Conservation (phyloP, 2,329 filamentous ascomycete species). For the Ambrosiella xylebori region DNA sequence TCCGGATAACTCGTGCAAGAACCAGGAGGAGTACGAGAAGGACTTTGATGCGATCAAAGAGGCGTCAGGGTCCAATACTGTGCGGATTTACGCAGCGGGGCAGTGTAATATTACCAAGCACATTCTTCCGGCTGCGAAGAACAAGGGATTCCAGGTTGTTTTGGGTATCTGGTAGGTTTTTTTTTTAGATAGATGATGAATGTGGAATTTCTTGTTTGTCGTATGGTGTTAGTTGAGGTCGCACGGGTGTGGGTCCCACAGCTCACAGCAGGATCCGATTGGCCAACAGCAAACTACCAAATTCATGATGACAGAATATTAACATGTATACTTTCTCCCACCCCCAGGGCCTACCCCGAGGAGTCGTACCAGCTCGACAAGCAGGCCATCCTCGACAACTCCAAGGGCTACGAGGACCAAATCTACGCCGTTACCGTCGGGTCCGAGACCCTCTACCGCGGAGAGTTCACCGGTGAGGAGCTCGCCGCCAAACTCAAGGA, state of each 20-base stretch:
- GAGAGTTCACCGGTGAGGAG: conserved; percentile 43
- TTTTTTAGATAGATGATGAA: not conserved
- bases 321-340: too few relatives aligned
- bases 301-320: too few relatives aligned
- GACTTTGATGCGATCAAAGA: conserved; percentile 46
- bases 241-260: not conserved
- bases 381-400: conserved; percentile 27
- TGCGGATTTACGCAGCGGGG: conserved; percentile 48
- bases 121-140: conserved; percentile 48
- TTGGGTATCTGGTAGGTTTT: conserved; percentile 46
- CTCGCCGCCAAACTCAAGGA: conserved; percentile 44
- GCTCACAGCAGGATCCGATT: too few relatives aligned
- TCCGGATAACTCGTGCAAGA: conserved; percentile 43
- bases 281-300: too few relatives aligned
- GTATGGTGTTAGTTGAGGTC: not conserved
- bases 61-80: conserved; percentile 33
- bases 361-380: conserved; percentile 44
- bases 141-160: conserved; percentile 48
- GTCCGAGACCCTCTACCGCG: conserved; percentile 53
- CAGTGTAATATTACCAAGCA: conserved; percentile 48
- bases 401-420: conserved; percentile 33
- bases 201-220: not conserved
- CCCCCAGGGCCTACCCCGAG: conserved; percentile 40
- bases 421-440: conserved; percentile 55
- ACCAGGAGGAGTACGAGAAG: conserved; percentile 40